phyloP scores from a whole-genome alignment of 2,329 filamentous ascomycete species.

The Xylariaceae sp. region DNA sequence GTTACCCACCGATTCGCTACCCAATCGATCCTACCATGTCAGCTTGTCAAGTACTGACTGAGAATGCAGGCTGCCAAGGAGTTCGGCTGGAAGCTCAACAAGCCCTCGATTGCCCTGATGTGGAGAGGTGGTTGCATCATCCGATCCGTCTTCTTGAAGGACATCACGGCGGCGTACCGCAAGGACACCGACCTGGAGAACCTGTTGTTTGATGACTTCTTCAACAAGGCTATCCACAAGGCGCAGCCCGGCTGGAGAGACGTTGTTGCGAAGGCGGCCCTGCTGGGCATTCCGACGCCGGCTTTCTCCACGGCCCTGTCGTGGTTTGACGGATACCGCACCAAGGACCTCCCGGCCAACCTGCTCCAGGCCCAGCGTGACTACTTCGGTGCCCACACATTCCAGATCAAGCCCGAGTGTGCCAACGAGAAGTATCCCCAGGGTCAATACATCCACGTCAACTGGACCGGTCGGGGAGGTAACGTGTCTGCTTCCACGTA shows the following conservation, averaged over 20 bases:
- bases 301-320: conserved; percentile 94
- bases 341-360: conserved; percentile 95
- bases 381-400: conserved; percentile 96
- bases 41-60: background rate
- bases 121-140: conserved; percentile 99
- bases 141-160: conserved; percentile 99
- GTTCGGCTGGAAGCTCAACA: conserved; percentile 98
- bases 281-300: conserved; percentile 92
- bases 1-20: too few species aligned
- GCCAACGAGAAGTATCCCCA: conserved; percentile 73
- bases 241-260: conserved; percentile 90
- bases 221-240: conserved; percentile 98
- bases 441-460: conserved; percentile 91
- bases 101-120: conserved; percentile 99
- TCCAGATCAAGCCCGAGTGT: conserved; percentile 75
- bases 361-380: conserved; percentile 97
- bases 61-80: conserved; percentile 76
- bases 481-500: conserved; percentile 97
- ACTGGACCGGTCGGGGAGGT: conserved; percentile 98
- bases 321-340: conserved; percentile 98
- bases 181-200: conserved; percentile 92
- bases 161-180: conserved; percentile 97
- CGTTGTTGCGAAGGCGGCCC: conserved; percentile 82
- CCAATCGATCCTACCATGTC: conserved; percentile 15
- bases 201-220: conserved; percentile 97